A percentile compares a stretch with the other conserved stretches of the same genome.
phyloP scores from a whole-genome alignment of 805 yeast genomes.

The Maudiozyma serrabonitensis region DNA sequence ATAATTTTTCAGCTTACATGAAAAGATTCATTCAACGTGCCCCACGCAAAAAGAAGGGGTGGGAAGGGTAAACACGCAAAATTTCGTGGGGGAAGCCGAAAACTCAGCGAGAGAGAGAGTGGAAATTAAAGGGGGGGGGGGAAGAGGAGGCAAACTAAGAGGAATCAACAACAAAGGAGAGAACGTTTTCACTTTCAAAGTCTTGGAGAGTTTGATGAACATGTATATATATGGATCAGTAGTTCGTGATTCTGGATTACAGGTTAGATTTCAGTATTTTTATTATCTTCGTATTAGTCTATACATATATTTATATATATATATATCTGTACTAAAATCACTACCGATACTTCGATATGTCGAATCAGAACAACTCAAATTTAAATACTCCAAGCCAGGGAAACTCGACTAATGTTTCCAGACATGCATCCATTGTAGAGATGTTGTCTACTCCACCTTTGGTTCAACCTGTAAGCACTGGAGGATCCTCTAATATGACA shows the following conservation, averaged over 20 bases:
- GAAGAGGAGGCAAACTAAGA: neutral
- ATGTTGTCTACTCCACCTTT: conserved; percentile 70
- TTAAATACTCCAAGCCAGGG: neutral
- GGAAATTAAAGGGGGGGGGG: neutral
- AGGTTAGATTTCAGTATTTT: too few relatives aligned
- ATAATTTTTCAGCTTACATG: too few relatives aligned
- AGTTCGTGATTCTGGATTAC: too few relatives aligned
- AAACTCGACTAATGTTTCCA: conserved; percentile 15
- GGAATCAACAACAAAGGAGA: neutral
- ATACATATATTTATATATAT: neutral
- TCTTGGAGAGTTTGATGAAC: too few relatives aligned
- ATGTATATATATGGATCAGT: too few relatives aligned
- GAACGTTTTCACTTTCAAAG: neutral
- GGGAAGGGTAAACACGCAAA: neutral
- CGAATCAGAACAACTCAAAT: neutral
- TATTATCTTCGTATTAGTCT: neutral
- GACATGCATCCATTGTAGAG: conserved; percentile 66
- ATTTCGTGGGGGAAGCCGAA: neutral
- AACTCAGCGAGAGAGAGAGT: neutral
- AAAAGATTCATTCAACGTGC: too few relatives aligned
- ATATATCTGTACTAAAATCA: neutral
- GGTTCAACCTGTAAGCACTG: neutral
- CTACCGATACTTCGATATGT: neutral
- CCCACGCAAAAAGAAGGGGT: neutral
- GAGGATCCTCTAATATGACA: neutral